Percentiles rank a stretch among this genome's conserved stretches.
phyloP scores from a whole-genome alignment of 345 rosid species.

The Erysimum cheiranthoides region DNA sequence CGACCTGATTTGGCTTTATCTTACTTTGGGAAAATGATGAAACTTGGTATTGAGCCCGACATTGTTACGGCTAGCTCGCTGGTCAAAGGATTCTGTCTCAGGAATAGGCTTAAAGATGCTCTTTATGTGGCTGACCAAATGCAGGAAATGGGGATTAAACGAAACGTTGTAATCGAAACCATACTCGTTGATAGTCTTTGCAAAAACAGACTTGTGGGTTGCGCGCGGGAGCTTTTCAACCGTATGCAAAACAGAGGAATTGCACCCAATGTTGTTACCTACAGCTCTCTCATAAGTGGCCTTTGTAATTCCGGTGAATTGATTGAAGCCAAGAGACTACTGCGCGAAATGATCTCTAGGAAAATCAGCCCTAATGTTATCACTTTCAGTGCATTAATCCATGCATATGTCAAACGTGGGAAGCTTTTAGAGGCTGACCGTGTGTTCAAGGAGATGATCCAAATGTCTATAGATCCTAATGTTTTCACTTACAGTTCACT shows the following conservation, averaged over 20 bases:
- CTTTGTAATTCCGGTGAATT: slow-evolving; percentile 33
- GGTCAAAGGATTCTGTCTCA: slow-evolving; percentile 33
- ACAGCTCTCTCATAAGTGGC: slow-evolving; percentile 40
- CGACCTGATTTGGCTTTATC: slow-evolving; percentile 34
- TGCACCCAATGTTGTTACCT: slow-evolving; percentile 36
- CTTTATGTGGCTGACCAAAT: slow-evolving; percentile 26
- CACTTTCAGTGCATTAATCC: slow-evolving; percentile 32
- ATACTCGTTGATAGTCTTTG: slow-evolving; percentile 38
- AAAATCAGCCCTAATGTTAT: slow-evolving; percentile 35
- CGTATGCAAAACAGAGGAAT: slow-evolving; percentile 27
- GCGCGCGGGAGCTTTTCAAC: neutral
- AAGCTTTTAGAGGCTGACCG: neutral
- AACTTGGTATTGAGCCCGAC: slow-evolving; percentile 43
- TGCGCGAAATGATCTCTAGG: slow-evolving; percentile 18
- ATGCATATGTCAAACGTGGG: slow-evolving; percentile 25
- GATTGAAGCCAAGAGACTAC: slow-evolving; percentile 14
- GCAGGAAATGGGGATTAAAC: slow-evolving; percentile 24
- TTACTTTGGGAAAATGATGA: slow-evolving; percentile 37
- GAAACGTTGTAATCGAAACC: slow-evolving; percentile 27
- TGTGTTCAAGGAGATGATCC: slow-evolving; percentile 29
- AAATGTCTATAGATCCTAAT: slow-evolving; percentile 36
- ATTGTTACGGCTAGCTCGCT: slow-evolving; percentile 29
- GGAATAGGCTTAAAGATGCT: slow-evolving; percentile 6
- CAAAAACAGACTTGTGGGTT: neutral
- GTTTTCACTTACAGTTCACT: slow-evolving; percentile 39